Evolutionary conservation across 1,284 basidiomycete species (phyloP).

Genomic region (Microbotryum silenes-acaulis): DNA sequence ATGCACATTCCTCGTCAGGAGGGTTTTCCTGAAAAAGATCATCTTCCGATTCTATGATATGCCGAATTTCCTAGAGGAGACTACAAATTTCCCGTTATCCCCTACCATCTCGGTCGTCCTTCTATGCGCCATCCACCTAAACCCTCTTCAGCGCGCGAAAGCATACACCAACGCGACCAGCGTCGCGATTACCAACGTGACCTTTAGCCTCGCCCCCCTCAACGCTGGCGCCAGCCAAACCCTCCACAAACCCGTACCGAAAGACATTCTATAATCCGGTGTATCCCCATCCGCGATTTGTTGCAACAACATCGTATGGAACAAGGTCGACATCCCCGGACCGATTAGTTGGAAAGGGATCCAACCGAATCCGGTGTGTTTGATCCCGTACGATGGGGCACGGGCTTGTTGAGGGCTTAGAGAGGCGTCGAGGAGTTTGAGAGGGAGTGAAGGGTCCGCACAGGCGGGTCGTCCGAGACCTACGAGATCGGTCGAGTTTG

Average conservation of each 20-base stretch:
- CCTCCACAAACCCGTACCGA: neutral
- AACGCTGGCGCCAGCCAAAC: neutral
- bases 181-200: conserved; percentile 1
- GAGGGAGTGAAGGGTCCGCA: conserved; percentile 57
- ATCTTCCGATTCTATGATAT: too few relatives aligned
- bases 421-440: conserved; percentile 29
- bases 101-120: too few relatives aligned
- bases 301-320: conserved; percentile 30
- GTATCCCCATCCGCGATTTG: conserved; percentile 18
- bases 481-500: conserved; percentile 54
- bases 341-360: conserved; percentile 37
- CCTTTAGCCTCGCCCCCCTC: conserved; percentile 1
- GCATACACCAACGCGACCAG: too few relatives aligned
- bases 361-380: conserved; percentile 26
- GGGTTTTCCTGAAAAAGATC: too few relatives aligned
- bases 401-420: conserved; percentile 27
- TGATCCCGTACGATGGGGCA: conserved; percentile 34
- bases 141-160: too few relatives aligned
- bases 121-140: too few relatives aligned
- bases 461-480: conserved; percentile 67
- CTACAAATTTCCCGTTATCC: too few relatives aligned
- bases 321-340: conserved; percentile 36
- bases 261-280: conserved; percentile 1
- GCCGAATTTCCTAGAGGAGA: too few relatives aligned
- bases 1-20: too few relatives aligned